These are phyloP conservation scores for Coffea eugenioides DNA, from an alignment of 257 asterid species.

Conservation along the genomic window DNA sequence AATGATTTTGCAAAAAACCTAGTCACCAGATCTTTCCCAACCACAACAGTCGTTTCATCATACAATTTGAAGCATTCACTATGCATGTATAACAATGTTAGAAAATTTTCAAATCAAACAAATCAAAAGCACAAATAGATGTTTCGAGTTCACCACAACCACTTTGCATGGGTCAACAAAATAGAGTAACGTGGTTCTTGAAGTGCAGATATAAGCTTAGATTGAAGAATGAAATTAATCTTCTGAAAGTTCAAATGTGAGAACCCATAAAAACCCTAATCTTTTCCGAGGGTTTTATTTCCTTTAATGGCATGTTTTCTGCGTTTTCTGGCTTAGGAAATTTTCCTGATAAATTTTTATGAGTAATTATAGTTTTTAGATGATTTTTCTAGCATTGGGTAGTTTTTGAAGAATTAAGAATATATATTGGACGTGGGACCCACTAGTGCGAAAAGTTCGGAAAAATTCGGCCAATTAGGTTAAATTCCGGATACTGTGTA, in stretches of 20 bases:
- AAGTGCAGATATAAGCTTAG: not conserved
- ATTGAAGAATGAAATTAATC: not conserved
- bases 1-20: not conserved
- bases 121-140: not conserved
- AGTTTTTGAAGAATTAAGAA: no score
- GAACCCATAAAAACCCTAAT: no score
- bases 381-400: no score
- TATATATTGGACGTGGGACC: no score
- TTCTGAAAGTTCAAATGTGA: not conserved
- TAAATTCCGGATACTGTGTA: no score
- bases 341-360: no score
- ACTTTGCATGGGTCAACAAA: not conserved
- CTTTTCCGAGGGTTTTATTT: no score
- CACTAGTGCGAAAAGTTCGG: no score
- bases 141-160: not conserved
- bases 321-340: no score
- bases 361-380: no score
- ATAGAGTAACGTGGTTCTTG: not conserved
- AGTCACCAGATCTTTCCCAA: not conserved
- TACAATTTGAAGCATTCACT: not conserved
- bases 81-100: not conserved
- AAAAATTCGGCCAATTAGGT: no score
- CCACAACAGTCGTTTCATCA: not conserved
- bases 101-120: not conserved
- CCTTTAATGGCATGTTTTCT: no score